Conservation (phyloP, 2,329 filamentous ascomycete genomes). For the Fusarium vanettenii region DNA sequence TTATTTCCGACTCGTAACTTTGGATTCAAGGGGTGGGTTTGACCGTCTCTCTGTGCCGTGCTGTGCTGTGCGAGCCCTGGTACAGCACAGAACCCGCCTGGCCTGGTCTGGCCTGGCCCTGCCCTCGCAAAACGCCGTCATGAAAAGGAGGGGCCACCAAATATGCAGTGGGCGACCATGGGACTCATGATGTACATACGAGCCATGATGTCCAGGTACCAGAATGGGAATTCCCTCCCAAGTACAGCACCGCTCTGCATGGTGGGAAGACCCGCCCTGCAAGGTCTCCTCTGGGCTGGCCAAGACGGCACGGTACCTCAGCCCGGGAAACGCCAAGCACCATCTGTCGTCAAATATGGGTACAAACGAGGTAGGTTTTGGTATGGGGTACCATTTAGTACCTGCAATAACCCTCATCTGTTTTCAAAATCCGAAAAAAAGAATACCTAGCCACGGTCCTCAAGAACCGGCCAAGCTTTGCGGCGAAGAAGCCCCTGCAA, state of each 20-base stretch:
- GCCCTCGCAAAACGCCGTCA: conserved; percentile 21
- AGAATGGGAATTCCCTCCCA: conserved; percentile 17
- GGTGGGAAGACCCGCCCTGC: conserved; percentile 13
- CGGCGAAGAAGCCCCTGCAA: conserved; percentile 23
- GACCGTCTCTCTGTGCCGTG: conserved; percentile 8
- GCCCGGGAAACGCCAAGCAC: conserved; percentile 15
- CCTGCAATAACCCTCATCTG: conserved; percentile 14
- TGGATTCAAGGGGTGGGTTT: conserved; percentile 12
- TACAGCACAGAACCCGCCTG: not conserved
- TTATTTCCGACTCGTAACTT: conserved; percentile 21
- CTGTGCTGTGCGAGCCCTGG: not conserved
- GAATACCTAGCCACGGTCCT: conserved; percentile 3
- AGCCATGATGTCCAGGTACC: conserved; percentile 34
- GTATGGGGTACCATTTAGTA: conserved; percentile 31
- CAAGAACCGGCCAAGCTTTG: conserved; percentile 28
- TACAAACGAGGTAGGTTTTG: conserved; percentile 22
- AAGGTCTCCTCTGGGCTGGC: conserved; percentile 24
- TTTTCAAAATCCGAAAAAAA: conserved; percentile 10
- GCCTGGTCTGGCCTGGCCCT: conserved; percentile 21
- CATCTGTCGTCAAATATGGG: conserved; percentile 27
- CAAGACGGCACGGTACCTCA: conserved; percentile 32
- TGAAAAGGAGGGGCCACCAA: conserved; percentile 32
- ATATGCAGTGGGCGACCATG: conserved; percentile 4
- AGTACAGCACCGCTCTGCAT: conserved; percentile 6
- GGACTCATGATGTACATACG: conserved; percentile 29